Evolutionary conservation across 306 rosid genomes (phyloP).

Genomic region (Quillaja saponaria): DNA sequence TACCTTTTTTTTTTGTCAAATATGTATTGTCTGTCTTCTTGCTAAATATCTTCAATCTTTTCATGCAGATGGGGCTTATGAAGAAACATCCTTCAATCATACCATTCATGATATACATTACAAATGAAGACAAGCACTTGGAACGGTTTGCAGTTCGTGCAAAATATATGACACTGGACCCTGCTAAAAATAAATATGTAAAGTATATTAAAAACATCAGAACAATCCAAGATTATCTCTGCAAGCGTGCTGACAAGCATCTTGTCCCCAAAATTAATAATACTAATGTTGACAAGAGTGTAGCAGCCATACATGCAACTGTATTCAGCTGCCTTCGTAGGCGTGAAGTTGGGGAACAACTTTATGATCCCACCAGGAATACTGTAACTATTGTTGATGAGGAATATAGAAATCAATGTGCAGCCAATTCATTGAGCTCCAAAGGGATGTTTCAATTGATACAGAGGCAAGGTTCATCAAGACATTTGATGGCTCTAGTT

Average conservation of each 20-base stretch:
- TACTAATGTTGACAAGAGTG: slow-evolving; percentile 97
- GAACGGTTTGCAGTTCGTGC: slow-evolving; percentile 99
- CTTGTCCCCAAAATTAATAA: slow-evolving; percentile 97
- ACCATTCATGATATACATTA: slow-evolving; percentile 91
- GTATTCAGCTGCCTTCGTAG: slow-evolving; percentile 92
- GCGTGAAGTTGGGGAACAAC: slow-evolving; percentile 83
- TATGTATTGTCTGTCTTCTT: slow-evolving; percentile 4
- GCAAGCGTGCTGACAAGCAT: slow-evolving; percentile 96
- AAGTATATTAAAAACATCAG: slow-evolving; percentile 94
- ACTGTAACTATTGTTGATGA: slow-evolving; percentile 81
- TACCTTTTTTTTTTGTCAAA: neutral
- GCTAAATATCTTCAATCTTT: slow-evolving; percentile 17
- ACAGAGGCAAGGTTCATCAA: slow-evolving; percentile 87
- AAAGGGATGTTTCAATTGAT: slow-evolving; percentile 97
- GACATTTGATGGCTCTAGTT: slow-evolving; percentile 85
- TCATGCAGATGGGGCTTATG: slow-evolving; percentile 93
- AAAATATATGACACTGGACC: slow-evolving; percentile 94
- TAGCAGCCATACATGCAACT: slow-evolving; percentile 96
- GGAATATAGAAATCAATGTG: slow-evolving; percentile 90
- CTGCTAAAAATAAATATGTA: slow-evolving; percentile 91
- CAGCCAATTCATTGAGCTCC: slow-evolving; percentile 82
- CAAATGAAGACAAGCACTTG: slow-evolving; percentile 93
- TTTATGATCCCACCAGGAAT: slow-evolving; percentile 70
- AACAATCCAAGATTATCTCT: slow-evolving; percentile 93
- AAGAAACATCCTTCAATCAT: slow-evolving; percentile 92